Conservation (phyloP, 2,329 filamentous ascomycete species). For the Aspergillus brunneoviolaceus region DNA sequence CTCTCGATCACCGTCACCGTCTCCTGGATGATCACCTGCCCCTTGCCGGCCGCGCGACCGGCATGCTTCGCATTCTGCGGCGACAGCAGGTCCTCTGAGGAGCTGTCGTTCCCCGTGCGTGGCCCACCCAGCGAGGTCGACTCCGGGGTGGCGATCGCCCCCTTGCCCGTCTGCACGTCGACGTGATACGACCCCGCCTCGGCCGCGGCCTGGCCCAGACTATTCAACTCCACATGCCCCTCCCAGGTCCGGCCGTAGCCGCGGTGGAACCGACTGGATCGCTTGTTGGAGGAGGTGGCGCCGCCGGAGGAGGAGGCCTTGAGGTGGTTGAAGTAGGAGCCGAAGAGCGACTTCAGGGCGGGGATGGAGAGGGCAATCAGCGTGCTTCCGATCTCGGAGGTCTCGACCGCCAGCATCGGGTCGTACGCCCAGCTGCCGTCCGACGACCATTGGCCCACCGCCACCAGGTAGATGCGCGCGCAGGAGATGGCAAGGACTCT, state of each 20-base stretch:
- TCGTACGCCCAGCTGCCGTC: conserved; percentile 55
- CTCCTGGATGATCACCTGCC: too few relatives aligned
- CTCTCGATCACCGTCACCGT: too few relatives aligned
- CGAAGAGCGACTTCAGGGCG: conserved; percentile 51
- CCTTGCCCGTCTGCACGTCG: background rate
- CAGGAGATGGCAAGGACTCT: conserved; percentile 54
- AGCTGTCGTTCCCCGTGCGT: background rate
- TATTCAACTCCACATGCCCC: background rate
- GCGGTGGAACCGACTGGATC: background rate
- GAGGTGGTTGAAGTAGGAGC: conserved; percentile 5
- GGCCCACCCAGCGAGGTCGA: background rate
- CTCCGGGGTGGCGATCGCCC: background rate
- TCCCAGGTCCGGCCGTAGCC: background rate
- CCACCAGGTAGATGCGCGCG: conserved; percentile 49
- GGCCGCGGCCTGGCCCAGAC: background rate
- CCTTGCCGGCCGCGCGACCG: background rate
- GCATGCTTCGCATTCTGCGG: background rate
- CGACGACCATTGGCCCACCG: conserved; percentile 46
- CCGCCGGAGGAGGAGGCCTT: background rate
- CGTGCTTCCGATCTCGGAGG: conserved; percentile 52
- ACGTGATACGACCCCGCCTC: background rate
- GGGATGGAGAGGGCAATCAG: conserved; percentile 54
- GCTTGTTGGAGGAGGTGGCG: background rate
- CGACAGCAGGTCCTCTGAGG: background rate
- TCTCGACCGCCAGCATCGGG: conserved; percentile 52